Conservation (phyloP, 2,329 filamentous ascomycete species). For the Davidsoniella australis region DNA sequence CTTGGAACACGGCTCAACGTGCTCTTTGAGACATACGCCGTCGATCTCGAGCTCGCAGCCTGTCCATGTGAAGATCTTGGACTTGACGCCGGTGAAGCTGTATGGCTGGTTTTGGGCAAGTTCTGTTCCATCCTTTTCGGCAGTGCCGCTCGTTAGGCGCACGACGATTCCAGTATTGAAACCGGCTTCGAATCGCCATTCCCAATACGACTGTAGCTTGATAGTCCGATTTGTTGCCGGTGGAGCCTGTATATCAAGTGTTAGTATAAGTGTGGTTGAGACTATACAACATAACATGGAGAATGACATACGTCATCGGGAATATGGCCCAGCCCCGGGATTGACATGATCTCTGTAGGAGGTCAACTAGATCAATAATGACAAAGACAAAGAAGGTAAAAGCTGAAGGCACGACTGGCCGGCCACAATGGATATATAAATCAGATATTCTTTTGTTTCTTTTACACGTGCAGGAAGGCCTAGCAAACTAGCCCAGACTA, state of each 20-base stretch:
- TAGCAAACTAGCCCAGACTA: too few species aligned
- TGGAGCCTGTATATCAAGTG: not conserved
- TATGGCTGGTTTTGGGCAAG: constrained; percentile 68
- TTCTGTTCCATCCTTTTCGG: constrained; percentile 90
- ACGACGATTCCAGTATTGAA: constrained; percentile 25
- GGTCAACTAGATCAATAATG: too few species aligned
- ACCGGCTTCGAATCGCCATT: constrained; percentile 66
- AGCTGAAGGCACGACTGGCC: not conserved
- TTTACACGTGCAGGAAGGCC: not conserved
- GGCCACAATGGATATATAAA: not conserved
- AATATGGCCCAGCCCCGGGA: constrained; percentile 56
- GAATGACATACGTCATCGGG: constrained; percentile 34
- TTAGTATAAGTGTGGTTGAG: not conserved
- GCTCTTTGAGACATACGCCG: constrained; percentile 36
- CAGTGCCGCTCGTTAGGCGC: constrained; percentile 61
- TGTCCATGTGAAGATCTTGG: constrained; percentile 81
- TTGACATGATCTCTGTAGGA: constrained; percentile 38
- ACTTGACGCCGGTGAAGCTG: constrained; percentile 64
- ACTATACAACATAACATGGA: constrained; percentile 11
- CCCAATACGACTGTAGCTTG: constrained; percentile 44
- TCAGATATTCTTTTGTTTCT: not conserved
- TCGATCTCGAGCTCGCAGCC: constrained; percentile 73
- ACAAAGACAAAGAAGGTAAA: not conserved
- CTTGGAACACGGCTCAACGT: constrained; percentile 43
- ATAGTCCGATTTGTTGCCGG: constrained; percentile 26